Base-by-base conservation (phyloP, 352 stramenopile genomes). In the Stephanocyclus meneghinianus region DNA sequence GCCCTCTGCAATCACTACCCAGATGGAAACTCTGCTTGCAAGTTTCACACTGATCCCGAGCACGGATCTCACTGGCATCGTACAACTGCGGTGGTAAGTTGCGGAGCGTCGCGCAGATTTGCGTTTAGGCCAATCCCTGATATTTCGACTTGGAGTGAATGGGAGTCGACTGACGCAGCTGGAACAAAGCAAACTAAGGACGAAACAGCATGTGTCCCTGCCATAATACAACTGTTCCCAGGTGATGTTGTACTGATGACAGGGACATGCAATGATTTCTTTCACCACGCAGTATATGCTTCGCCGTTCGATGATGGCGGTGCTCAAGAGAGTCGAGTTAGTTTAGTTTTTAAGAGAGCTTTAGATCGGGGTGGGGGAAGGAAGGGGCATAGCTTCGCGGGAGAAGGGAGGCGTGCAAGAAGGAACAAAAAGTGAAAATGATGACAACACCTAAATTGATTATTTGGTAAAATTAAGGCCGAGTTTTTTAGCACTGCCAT, bases 11-110 rank as follows among this genome's bases (percentile, higher is more conserved):
- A 91, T 76, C 80, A 87, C 76, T 91, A 91, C 74, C 82, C 82
- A 6, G 71, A 87, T 80, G 82, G 64, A 11, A 72, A 87, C 29
- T 57, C 76, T 11, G 82, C 79, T 10, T 91, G 85, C 57, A 91
- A 89, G 68, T 91, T 85, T 59, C 85, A 91, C 56, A 91, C 82
- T 11, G 85, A 91, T 75, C 85, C 85, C 15, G 85, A 91, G 64
- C 85, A 91, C 67, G 85, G 85, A 40, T 87, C 69, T 26, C 57
- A 83, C 35, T 91, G 85, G 85, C 74, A 89, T 61, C 69, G 80
- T 29, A 72, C 79, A 0, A 89, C 82, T 26, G 73, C 75, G 8
- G 85, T 91, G 42, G 80, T 91, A 18, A 83, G 79, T 37, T 76
- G 68, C 32, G 85, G 85, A n/a, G 61, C 56, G n/a, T 64, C 68